phyloP scores from a whole-genome alignment of 495 filamentous ascomycete genomes.

The Neurospora tetrasperma region DNA sequence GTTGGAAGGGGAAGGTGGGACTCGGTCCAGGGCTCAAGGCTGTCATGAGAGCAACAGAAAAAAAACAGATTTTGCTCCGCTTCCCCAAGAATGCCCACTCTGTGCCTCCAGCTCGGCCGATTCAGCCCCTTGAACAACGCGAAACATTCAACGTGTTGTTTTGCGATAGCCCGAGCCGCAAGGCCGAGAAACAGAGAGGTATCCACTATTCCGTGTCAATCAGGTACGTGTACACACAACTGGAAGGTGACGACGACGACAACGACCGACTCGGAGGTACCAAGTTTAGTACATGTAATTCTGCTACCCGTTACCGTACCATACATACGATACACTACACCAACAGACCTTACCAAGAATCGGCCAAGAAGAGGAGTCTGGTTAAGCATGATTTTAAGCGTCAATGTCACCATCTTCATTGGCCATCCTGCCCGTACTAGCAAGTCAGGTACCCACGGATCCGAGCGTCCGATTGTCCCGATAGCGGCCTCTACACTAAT shows the following conservation, averaged over 20 bases:
- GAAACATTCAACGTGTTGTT: background rate
- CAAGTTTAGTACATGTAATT: background rate
- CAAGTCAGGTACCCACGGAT: background rate
- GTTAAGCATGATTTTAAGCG: slow-evolving; percentile 44
- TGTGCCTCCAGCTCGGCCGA: background rate
- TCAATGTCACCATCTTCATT: slow-evolving; percentile 13
- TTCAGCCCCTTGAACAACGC: background rate
- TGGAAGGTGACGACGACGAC: background rate
- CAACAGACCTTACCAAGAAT: background rate
- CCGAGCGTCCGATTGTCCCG: background rate
- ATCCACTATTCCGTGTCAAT: background rate
- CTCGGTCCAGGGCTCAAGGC: background rate
- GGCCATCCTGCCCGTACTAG: background rate
- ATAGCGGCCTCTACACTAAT: background rate
- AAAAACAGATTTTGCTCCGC: background rate
- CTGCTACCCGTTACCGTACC: background rate
- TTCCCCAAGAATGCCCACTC: background rate
- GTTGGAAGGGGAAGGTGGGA: background rate
- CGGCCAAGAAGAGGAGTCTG: slow-evolving; percentile 9
- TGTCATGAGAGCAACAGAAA: background rate
- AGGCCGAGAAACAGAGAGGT: background rate
- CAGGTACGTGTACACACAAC: background rate
- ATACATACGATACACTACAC: background rate
- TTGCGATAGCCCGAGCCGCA: slow-evolving; percentile 1
- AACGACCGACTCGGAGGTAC: background rate